These are phyloP conservation scores for Xylogone sp. DNA, from an alignment of 2,329 filamentous ascomycete species.

Conservation along the genomic window DNA sequence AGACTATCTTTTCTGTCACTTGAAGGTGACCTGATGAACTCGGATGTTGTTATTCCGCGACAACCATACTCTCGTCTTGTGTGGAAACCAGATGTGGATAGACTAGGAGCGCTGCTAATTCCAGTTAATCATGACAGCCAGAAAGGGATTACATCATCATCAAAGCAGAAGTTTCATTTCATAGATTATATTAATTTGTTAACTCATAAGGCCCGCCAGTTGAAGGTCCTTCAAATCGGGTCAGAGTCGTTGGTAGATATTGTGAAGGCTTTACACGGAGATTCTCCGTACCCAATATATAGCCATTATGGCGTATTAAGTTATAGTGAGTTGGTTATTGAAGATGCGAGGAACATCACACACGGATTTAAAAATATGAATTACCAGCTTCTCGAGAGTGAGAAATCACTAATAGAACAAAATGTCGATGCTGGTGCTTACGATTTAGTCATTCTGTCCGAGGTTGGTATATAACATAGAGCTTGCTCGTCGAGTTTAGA, in stretches of 20 bases:
- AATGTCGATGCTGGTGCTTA: too few relatives aligned
- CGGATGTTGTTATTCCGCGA: background rate
- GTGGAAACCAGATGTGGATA: slow-evolving; percentile 3
- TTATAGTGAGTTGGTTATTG: background rate
- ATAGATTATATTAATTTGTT: background rate
- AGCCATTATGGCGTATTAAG: background rate
- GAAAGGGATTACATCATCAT: background rate
- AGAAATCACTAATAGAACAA: too few relatives aligned
- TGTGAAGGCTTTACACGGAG: background rate
- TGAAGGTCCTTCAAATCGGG: background rate
- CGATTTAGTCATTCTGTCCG: too few relatives aligned
- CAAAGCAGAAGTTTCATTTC: background rate
- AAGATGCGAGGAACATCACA: background rate
- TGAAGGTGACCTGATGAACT: background rate
- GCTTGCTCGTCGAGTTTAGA: too few relatives aligned
- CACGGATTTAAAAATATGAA: background rate
- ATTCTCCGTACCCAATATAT: background rate
- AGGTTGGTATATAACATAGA: too few relatives aligned
- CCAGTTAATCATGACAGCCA: background rate
- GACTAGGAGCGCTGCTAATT: background rate
- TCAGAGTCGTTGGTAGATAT: background rate
- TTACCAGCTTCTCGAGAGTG: too few relatives aligned
- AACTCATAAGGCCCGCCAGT: background rate
- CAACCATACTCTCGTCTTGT: background rate
- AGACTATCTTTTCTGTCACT: background rate